A percentile compares a stretch with the other conserved stretches of the same genome.
phyloP scores from a whole-genome alignment of 73 alveolate species.

The Durusdinium trenchii region DNA sequence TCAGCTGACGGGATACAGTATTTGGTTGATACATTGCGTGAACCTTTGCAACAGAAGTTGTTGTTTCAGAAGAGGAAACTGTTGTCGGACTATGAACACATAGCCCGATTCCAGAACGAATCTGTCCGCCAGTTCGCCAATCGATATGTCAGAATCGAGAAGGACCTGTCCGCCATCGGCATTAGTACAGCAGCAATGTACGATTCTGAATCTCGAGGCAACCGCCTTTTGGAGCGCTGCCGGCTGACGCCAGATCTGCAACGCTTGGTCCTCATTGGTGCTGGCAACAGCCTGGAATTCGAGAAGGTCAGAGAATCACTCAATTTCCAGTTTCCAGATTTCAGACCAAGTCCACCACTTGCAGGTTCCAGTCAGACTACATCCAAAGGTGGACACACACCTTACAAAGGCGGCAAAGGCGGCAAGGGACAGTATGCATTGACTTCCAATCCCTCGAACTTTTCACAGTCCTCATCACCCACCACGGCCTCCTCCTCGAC shows the following conservation, averaged over 20 bases:
- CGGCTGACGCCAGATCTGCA: background rate
- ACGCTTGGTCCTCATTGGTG: background rate
- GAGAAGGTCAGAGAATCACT: background rate
- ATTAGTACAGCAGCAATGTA: background rate
- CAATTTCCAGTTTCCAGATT: constrained; percentile 29
- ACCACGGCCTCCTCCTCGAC: background rate
- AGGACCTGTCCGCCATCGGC: background rate
- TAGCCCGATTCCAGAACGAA: background rate
- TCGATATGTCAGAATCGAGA: background rate
- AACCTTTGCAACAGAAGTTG: background rate
- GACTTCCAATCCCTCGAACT: background rate
- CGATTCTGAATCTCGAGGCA: background rate
- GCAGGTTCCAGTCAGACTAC: background rate
- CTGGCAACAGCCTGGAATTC: background rate
- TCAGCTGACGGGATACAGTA: background rate
- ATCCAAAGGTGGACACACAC: background rate
- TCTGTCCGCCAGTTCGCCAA: background rate
- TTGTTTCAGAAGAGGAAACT: constrained; percentile 1
- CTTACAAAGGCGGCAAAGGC: background rate
- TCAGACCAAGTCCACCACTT: background rate
- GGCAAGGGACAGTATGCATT: background rate
- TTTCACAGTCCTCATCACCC: background rate
- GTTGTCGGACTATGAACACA: background rate
- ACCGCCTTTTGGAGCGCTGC: background rate
- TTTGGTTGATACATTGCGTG: background rate